These are phyloP conservation scores for Gracilaria gracilis DNA, from an alignment of 23 red algal genomes.

Conservation along the genomic window DNA sequence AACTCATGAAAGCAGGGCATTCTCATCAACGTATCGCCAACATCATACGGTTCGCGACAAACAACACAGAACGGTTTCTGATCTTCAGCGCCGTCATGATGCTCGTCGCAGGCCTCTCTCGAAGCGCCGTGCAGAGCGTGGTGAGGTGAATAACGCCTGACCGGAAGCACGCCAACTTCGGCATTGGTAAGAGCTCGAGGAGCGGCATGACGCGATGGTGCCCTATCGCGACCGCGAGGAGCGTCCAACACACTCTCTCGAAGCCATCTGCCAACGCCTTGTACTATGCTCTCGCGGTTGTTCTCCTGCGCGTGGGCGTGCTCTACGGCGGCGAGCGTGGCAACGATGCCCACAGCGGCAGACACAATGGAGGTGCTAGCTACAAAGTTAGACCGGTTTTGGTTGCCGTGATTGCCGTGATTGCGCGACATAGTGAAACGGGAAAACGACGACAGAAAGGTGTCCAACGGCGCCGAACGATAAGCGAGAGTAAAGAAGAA, in stretches of 20 bases:
- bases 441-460: no score
- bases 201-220: background rate
- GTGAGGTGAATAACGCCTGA: conserved; percentile 26
- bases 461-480: no score
- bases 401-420: conserved; percentile 48
- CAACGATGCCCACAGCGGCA: conserved; percentile 62
- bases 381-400: conserved; percentile 27
- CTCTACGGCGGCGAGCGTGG: conserved; percentile 49
- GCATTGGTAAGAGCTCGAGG: conserved; percentile 40
- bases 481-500: no score
- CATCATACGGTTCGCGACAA: conserved; percentile 57
- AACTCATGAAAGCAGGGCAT: conserved; percentile 72
- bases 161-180: conserved; percentile 51
- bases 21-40: conserved; percentile 51
- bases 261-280: conserved; percentile 63
- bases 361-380: conserved; percentile 45
- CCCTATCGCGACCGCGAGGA: background rate
- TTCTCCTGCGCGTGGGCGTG: conserved; percentile 68
- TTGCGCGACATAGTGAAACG: conserved; percentile 25
- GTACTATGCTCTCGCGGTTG: conserved; percentile 60
- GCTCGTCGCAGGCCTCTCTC: conserved; percentile 7
- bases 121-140: background rate
- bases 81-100: background rate
- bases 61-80: conserved; percentile 65
- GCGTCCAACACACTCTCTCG: conserved; percentile 47